Percentiles rank a stretch among this genome's conserved stretches.
Conservation (phyloP, 1,284 basidiomycete species). For the Bjerkandera adusta region DNA sequence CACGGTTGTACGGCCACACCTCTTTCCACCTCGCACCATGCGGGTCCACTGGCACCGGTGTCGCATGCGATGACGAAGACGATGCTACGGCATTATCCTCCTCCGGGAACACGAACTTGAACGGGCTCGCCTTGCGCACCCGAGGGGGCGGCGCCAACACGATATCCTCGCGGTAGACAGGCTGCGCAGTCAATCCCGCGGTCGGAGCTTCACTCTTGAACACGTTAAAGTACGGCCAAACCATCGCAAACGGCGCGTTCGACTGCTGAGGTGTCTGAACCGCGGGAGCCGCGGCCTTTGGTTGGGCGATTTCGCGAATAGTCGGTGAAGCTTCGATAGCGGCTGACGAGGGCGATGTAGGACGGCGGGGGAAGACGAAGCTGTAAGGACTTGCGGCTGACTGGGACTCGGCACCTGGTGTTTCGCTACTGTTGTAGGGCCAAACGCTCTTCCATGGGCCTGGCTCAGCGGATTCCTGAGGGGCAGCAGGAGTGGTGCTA, state of each 20-base stretch:
- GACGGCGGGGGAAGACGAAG: slow-evolving; percentile 13
- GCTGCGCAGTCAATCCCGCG: neutral
- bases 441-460: slow-evolving; percentile 20
- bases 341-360: neutral
- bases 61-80: no score
- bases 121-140: slow-evolving; percentile 6
- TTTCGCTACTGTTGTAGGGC: slow-evolving; percentile 20
- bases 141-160: neutral
- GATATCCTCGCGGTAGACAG: neutral
- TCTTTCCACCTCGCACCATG: no score
- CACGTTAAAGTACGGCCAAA: slow-evolving; percentile 26
- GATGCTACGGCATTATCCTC: no score
- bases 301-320: no score
- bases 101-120: slow-evolving; percentile 29
- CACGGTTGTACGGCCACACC: no score
- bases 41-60: no score
- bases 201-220: slow-evolving; percentile 4
- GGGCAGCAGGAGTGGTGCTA: no score
- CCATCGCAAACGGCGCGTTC: slow-evolving; percentile 8
- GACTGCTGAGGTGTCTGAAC: neutral
- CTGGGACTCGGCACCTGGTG: neutral
- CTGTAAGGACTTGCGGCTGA: neutral
- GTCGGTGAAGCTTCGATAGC: neutral
- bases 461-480: neutral
- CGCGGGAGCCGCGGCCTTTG: neutral